Percentiles rank a stretch among this genome's conserved stretches.
These are phyloP conservation scores for Colletotrichum neosansevieriae DNA, from an alignment of 2,329 filamentous ascomycete genomes.

Conservation along the genomic window DNA sequence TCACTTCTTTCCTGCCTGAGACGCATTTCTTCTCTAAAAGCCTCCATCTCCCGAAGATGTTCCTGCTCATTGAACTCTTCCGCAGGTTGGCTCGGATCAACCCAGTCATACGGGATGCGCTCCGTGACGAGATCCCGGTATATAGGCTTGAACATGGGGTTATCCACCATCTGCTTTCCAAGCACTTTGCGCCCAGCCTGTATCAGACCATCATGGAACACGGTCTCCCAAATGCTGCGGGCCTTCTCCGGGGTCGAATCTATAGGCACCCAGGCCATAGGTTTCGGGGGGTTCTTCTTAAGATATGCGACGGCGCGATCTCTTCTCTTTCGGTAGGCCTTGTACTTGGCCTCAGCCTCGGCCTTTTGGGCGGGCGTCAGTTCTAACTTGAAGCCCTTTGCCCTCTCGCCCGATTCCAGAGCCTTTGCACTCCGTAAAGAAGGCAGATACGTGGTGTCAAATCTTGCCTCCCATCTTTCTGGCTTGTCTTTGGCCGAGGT, in stretches of 20 bases:
- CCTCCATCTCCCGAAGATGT: conserved; percentile 31
- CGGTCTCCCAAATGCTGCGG: conserved; percentile 7
- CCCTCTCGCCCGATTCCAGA: neutral
- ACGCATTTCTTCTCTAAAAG: conserved; percentile 25
- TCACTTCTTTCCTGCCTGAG: conserved; percentile 28
- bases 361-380: conserved; percentile 20
- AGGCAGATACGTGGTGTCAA: conserved; percentile 26
- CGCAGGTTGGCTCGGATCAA: conserved; percentile 22
- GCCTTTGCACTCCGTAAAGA: conserved; percentile 1
- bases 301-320: conserved; percentile 35
- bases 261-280: conserved; percentile 29
- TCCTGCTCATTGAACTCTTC: conserved; percentile 19
- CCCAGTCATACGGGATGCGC: conserved; percentile 34
- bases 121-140: conserved; percentile 38
- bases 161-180: conserved; percentile 13
- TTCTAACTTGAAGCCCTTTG: neutral
- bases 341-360: conserved; percentile 30
- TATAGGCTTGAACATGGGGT: conserved; percentile 32
- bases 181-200: conserved; percentile 22
- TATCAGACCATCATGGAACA: conserved; percentile 12
- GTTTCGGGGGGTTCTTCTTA: conserved; percentile 32
- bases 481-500: conserved; percentile 23
- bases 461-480: conserved; percentile 24
- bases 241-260: neutral
- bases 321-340: conserved; percentile 31